Evolutionary conservation across 2,329 filamentous ascomycete species (phyloP).

Genomic region (Aspergillus thermomutatus): DNA sequence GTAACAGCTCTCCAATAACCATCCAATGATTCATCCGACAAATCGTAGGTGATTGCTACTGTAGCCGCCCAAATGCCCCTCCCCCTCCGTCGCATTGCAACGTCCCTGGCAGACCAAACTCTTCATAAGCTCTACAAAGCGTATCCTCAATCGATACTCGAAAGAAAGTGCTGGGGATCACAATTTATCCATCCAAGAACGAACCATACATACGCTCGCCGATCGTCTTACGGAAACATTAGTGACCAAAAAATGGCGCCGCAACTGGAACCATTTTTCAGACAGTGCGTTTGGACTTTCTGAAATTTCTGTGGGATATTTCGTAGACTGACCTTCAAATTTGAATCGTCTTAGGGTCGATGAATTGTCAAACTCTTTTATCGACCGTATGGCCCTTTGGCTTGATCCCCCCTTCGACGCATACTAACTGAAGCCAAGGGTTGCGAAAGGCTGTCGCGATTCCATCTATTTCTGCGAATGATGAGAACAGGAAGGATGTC

Average conservation of each 20-base stretch:
- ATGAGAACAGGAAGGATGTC: conserved; percentile 83
- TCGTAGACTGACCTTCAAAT: conserved; percentile 5
- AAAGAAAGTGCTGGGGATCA: conserved; percentile 3
- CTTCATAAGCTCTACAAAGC: not conserved
- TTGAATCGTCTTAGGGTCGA: conserved; percentile 57
- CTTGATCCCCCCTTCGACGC: conserved; percentile 1
- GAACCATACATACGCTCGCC: conserved; percentile 20
- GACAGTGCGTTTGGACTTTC: conserved; percentile 53
- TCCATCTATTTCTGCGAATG: conserved; percentile 90
- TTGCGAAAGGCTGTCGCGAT: conserved; percentile 92
- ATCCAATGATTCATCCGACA: not conserved
- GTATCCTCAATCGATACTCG: conserved; percentile 1
- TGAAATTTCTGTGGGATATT: not conserved
- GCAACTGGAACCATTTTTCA: conserved; percentile 87
- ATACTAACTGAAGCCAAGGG: conserved; percentile 30
- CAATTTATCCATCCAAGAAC: conserved; percentile 4
- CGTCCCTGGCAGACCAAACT: conserved; percentile 20
- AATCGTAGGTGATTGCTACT: conserved; percentile 13
- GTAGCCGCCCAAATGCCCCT: conserved; percentile 30
- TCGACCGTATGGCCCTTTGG: conserved; percentile 60
- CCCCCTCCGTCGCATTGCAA: conserved; percentile 28
- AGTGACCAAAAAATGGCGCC: conserved; percentile 71
- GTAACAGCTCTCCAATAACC: not conserved
- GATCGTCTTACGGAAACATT: conserved; percentile 45
- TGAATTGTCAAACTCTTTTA: conserved; percentile 72